Base-by-base conservation (phyloP, 139 green algal species). In the Deuterostichococcus epilithicus region DNA sequence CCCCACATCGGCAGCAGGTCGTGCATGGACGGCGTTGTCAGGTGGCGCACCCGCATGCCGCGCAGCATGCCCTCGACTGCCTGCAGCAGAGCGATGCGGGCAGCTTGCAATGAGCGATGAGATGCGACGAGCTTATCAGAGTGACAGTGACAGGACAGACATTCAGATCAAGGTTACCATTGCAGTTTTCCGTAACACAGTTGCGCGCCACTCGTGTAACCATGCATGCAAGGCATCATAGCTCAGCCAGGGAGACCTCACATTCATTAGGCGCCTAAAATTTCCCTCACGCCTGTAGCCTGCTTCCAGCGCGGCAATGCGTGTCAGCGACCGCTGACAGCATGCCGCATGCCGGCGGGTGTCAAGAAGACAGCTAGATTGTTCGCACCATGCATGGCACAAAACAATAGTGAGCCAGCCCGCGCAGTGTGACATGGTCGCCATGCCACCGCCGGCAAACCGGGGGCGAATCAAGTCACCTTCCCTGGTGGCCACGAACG, bases 401-500 rank as follows among this genome's bases (percentile, higher is more conserved):
- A n/a, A n/a, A n/a, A n/a, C n/a, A n/a, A n/a, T n/a, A n/a, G n/a
- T n/a, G n/a, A n/a, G n/a, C n/a, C n/a, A n/a, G n/a, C n/a, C n/a
- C n/a, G n/a, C n/a, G n/a, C n/a, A n/a, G n/a, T n/a, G n/a, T n/a
- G n/a, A n/a, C n/a, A n/a, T n/a, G n/a, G n/a, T n/a, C n/a, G n/a
- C n/a, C n/a, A n/a, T n/a, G n/a, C n/a, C n/a, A n/a, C n/a, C n/a
- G n/a, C n/a, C n/a, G n/a, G n/a, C n/a, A n/a, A n/a, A n/a, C n/a
- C n/a, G 8, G 42, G 42, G 13, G 10, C 13, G 42, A 23, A 52
- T 52, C 10, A 23, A 23, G 10, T 18, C 20, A 33, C 59, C 88
- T 30, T 90, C 76, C 28, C 80, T 73, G 1, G 90, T 94, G 25
- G 85, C 82, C 39, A 94, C 84, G 80, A 92, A 94, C 0, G 90